phyloP scores from a whole-genome alignment of 2,329 filamentous ascomycete genomes.

The Arthroderma uncinatum region DNA sequence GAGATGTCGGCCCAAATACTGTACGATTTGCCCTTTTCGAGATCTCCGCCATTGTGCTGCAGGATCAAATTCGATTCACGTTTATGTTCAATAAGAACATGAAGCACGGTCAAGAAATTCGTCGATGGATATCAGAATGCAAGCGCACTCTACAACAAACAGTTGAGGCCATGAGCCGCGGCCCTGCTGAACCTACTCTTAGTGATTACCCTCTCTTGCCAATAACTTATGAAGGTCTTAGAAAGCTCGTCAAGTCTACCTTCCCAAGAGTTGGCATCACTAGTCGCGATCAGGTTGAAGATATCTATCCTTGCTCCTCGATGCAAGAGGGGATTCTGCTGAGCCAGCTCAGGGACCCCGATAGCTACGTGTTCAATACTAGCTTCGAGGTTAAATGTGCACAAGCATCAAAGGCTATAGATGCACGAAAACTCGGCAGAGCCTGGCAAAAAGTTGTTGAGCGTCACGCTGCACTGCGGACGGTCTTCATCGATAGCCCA shows the following conservation, averaged over 20 bases:
- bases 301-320: slow-evolving; percentile 22
- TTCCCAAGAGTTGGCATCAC: slow-evolving; percentile 27
- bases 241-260: slow-evolving; percentile 27
- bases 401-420: slow-evolving; percentile 14
- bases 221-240: slow-evolving; percentile 33
- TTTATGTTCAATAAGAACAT: slow-evolving; percentile 42
- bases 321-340: slow-evolving; percentile 22
- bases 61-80: slow-evolving; percentile 37
- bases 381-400: slow-evolving; percentile 23
- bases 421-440: slow-evolving; percentile 21
- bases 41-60: slow-evolving; percentile 39
- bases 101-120: slow-evolving; percentile 33
- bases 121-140: slow-evolving; percentile 35
- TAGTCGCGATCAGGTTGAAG: slow-evolving; percentile 30
- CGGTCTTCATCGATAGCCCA: slow-evolving; percentile 27
- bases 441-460: slow-evolving; percentile 27
- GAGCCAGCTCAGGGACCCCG: slow-evolving; percentile 27
- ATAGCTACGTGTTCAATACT: slow-evolving; percentile 28
- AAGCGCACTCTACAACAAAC: slow-evolving; percentile 25
- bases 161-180: slow-evolving; percentile 17
- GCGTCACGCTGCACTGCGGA: slow-evolving; percentile 27
- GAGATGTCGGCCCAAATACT: slow-evolving; percentile 36
- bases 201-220: slow-evolving; percentile 39
- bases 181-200: slow-evolving; percentile 25
- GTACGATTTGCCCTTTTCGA: slow-evolving; percentile 41